These are phyloP conservation scores for Exophiala sideris DNA, from an alignment of 2,329 filamentous ascomycete species.

Conservation along the genomic window DNA sequence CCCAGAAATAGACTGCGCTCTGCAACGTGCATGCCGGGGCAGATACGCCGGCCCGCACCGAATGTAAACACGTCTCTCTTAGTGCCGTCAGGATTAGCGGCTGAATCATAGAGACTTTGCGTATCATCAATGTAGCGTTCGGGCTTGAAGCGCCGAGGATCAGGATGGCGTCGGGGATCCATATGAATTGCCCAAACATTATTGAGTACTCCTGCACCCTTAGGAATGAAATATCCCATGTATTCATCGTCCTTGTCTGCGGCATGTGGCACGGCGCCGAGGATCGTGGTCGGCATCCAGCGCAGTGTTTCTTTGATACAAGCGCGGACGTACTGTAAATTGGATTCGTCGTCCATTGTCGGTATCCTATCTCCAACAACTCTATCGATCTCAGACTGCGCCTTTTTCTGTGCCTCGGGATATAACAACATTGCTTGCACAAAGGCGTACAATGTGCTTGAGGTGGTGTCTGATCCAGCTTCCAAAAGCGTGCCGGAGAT, in stretches of 20 bases:
- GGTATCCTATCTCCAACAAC: conserved; percentile 49
- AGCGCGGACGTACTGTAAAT: conserved; percentile 52
- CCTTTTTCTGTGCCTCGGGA: conserved; percentile 44
- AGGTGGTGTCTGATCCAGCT: conserved; percentile 11
- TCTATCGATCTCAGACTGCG: conserved; percentile 49
- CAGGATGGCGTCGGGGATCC: conserved; percentile 27
- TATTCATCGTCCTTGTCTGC: conserved; percentile 22
- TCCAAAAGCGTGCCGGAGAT: conserved; percentile 30
- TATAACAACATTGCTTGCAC: conserved; percentile 51
- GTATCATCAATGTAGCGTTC: conserved; percentile 32
- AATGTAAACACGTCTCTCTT: conserved; percentile 17
- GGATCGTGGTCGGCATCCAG: conserved; percentile 45
- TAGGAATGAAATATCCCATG: conserved; percentile 24
- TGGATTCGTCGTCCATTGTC: conserved; percentile 46
- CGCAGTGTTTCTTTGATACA: conserved; percentile 56
- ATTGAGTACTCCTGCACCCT: conserved; percentile 23
- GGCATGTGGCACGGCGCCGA: conserved; percentile 24
- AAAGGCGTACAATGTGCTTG: conserved; percentile 31
- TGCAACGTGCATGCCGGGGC: conserved; percentile 49
- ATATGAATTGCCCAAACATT: conserved; percentile 30
- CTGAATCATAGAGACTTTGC: conserved; percentile 33
- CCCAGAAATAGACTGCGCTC: conserved; percentile 49
- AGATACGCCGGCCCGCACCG: conserved; percentile 47
- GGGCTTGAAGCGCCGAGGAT: conserved; percentile 34
- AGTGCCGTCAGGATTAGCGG: conserved; percentile 27